Evolutionary conservation across 495 filamentous ascomycete genomes (phyloP).

Genomic region (Glonium stellatum): DNA sequence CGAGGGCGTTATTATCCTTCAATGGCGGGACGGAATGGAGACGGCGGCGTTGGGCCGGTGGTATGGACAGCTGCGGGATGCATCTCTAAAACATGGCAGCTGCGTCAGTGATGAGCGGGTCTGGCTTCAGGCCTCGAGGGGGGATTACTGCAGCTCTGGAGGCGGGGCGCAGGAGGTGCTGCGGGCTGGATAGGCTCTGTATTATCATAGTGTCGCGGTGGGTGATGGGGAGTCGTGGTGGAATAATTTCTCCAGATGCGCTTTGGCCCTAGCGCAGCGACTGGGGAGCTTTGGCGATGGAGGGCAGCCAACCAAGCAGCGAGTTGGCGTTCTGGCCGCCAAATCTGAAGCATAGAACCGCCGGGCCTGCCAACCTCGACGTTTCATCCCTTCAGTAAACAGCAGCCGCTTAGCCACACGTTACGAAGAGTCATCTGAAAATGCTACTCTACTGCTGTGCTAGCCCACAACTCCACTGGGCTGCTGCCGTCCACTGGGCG

Average conservation of each 20-base stretch:
- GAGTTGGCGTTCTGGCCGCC: not conserved
- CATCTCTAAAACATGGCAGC: conserved; percentile 15
- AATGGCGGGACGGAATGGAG: conserved; percentile 56
- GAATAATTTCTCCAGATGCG: not conserved
- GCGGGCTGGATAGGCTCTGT: conserved; percentile 45
- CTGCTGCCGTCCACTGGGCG: conserved; percentile 22
- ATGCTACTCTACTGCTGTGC: conserved; percentile 16
- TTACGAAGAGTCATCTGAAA: conserved; percentile 17
- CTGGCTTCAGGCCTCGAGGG: not conserved
- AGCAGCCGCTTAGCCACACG: conserved; percentile 20
- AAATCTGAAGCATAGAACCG: conserved; percentile 14
- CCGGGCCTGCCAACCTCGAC: not conserved
- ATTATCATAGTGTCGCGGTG: conserved; percentile 41
- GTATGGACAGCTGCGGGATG: conserved; percentile 8
- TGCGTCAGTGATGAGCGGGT: conserved; percentile 10
- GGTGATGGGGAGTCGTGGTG: conserved; percentile 2
- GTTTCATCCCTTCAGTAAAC: conserved; percentile 15
- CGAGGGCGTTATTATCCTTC: conserved; percentile 45
- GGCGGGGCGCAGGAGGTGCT: conserved; percentile 43
- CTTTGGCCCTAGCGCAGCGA: not conserved
- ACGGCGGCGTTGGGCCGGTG: conserved; percentile 30
- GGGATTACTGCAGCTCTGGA: conserved; percentile 15
- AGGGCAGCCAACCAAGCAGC: conserved; percentile 19
- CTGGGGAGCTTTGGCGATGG: not conserved
- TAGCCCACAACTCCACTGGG: conserved; percentile 7